Conservation (phyloP, 2,329 filamentous ascomycete species). For the Diaporthe humulicola region DNA sequence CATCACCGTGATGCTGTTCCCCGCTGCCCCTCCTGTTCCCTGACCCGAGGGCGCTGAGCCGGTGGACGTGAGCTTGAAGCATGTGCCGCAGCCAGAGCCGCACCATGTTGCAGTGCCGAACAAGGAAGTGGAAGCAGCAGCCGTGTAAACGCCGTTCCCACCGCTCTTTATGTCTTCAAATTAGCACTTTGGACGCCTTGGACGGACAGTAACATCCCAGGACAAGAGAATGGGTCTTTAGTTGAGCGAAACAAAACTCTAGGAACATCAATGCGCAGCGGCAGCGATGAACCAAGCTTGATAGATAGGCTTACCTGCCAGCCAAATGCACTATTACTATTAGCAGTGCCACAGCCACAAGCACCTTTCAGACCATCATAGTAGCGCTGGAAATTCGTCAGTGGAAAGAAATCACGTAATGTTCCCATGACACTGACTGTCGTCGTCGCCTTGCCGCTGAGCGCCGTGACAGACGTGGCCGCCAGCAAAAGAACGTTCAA, state of each 20-base stretch:
- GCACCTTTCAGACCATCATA: conserved; percentile 36
- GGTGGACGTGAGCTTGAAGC: conserved; percentile 48
- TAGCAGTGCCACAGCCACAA: conserved; percentile 34
- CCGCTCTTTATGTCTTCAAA: background rate
- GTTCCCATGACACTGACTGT: conserved; percentile 2
- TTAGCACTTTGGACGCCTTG: background rate
- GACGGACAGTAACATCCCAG: too few species aligned
- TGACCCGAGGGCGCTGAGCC: conserved; percentile 36
- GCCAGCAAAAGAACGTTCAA: conserved; percentile 6
- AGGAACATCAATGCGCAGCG: background rate
- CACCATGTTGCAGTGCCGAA: conserved; percentile 46
- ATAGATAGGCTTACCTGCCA: conserved; percentile 34
- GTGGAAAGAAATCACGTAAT: background rate
- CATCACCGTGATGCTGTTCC: conserved; percentile 48
- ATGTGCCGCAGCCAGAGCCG: conserved; percentile 47
- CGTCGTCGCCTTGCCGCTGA: conserved; percentile 37
- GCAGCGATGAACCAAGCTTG: background rate
- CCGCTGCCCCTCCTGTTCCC: conserved; percentile 35
- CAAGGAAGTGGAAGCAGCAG: conserved; percentile 45
- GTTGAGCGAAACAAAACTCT: background rate
- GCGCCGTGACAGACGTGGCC: conserved; percentile 30
- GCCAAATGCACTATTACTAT: background rate
- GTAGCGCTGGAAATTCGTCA: conserved; percentile 27
- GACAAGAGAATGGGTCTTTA: background rate
- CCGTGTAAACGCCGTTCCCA: conserved; percentile 43